phyloP scores from a whole-genome alignment of 2,329 filamentous ascomycete species.

The Aspergillus melleus region DNA sequence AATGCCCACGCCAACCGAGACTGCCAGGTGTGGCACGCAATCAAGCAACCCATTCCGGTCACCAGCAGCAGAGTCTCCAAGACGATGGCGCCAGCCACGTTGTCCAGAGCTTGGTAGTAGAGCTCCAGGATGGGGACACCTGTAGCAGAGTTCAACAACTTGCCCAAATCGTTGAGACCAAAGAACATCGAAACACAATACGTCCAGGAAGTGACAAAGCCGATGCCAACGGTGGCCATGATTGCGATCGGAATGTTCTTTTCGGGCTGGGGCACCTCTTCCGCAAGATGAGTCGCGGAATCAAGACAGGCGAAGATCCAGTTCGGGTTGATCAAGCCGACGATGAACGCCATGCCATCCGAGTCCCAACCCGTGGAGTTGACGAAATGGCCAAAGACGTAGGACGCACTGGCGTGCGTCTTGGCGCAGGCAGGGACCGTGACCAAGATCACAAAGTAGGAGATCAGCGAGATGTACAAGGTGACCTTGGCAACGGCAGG shows the following conservation, averaged over 20 bases:
- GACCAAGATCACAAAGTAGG: constrained; percentile 51
- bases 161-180: constrained; percentile 46
- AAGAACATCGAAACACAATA: constrained; percentile 53
- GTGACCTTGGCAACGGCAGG: constrained; percentile 44
- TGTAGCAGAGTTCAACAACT: constrained; percentile 43
- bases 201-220: constrained; percentile 50
- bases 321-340: constrained; percentile 55
- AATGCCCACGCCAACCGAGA: constrained; percentile 54
- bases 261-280: constrained; percentile 52
- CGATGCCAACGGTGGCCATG: constrained; percentile 47
- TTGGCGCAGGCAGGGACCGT: constrained; percentile 49
- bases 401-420: constrained; percentile 48
- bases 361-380: constrained; percentile 54
- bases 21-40: constrained; percentile 53
- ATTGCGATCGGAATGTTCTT: constrained; percentile 53
- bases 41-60: constrained; percentile 49
- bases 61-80: constrained; percentile 49
- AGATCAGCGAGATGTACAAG: constrained; percentile 49
- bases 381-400: constrained; percentile 55
- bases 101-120: constrained; percentile 47
- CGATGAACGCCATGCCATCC: constrained; percentile 54
- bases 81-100: constrained; percentile 47
- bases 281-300: constrained; percentile 52
- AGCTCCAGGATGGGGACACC: constrained; percentile 51
- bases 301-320: constrained; percentile 55